A percentile compares a stretch with the other conserved stretches of the same genome.
phyloP scores from a whole-genome alignment of 768 basidiomycete genomes.

The Phlebiopsis gigantea region DNA sequence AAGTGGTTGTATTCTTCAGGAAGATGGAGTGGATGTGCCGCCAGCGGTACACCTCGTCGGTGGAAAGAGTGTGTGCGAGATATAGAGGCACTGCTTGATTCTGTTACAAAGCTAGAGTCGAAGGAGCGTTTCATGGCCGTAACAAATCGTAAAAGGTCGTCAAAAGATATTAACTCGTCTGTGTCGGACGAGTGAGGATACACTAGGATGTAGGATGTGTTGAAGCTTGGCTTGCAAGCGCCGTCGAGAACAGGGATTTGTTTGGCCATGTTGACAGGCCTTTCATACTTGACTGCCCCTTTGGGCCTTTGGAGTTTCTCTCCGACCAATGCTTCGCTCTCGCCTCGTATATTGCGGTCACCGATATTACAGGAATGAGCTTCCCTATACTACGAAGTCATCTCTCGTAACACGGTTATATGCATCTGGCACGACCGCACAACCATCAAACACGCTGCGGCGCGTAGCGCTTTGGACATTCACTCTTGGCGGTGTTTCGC shows the following conservation, averaged over 20 bases:
- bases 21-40: constrained; percentile 11
- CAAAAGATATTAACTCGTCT: constrained; percentile 8
- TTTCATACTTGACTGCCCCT: neutral
- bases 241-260: neutral
- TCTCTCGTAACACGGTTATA: neutral
- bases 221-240: neutral
- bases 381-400: neutral
- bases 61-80: constrained; percentile 10
- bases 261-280: neutral
- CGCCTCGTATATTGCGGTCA: neutral
- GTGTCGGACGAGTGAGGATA: neutral
- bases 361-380: neutral
- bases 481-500: constrained; percentile 34
- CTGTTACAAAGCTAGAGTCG: constrained; percentile 18
- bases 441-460: constrained; percentile 1
- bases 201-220: constrained; percentile 6
- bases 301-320: neutral
- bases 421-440: neutral
- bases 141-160: constrained; percentile 12
- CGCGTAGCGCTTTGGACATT: constrained; percentile 19
- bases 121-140: constrained; percentile 17
- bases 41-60: constrained; percentile 17
- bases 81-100: constrained; percentile 2
- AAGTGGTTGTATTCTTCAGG: neutral
- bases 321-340: neutral